Evolutionary conservation across 257 asterid genomes (phyloP).

Genomic region (Echium plantagineum): DNA sequence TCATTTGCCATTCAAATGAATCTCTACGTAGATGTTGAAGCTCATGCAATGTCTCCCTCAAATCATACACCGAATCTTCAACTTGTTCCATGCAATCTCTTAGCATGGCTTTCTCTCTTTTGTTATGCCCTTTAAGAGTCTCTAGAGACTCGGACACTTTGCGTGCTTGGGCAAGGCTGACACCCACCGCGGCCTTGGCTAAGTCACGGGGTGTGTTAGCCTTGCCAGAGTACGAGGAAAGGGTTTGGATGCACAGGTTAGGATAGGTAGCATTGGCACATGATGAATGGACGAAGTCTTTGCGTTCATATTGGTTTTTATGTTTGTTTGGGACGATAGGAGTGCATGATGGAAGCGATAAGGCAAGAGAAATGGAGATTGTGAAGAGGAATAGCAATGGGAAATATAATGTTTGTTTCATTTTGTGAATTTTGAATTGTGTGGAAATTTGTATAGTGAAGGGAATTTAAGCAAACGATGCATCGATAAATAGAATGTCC

Average conservation of each 20-base stretch:
- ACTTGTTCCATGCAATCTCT: constrained; percentile 67
- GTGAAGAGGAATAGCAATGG: constrained; percentile 6
- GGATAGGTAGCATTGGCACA: constrained; percentile 94
- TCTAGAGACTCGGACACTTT: constrained; percentile 31
- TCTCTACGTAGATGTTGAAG: constrained; percentile 44
- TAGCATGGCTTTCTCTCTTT: constrained; percentile 44
- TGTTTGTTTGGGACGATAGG: constrained; percentile 9
- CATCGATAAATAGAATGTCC: too few species aligned
- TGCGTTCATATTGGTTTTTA: background rate
- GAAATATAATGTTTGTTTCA: background rate
- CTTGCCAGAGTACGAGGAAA: constrained; percentile 50
- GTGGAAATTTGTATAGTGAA: background rate
- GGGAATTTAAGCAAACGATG: background rate
- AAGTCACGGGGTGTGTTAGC: constrained; percentile 58
- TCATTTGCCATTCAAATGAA: constrained; percentile 82
- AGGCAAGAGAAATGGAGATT: constrained; percentile 7
- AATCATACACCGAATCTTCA: constrained; percentile 56
- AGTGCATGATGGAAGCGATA: background rate
- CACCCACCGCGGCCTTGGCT: constrained; percentile 58
- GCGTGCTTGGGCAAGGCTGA: constrained; percentile 50
- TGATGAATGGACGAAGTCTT: constrained; percentile 44
- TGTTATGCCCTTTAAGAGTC: constrained; percentile 24
- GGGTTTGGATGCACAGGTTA: constrained; percentile 62
- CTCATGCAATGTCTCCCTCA: constrained; percentile 48
- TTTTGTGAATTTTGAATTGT: background rate